Conservation (phyloP, 139 green algal species). For the Nannochloris sp. region DNA sequence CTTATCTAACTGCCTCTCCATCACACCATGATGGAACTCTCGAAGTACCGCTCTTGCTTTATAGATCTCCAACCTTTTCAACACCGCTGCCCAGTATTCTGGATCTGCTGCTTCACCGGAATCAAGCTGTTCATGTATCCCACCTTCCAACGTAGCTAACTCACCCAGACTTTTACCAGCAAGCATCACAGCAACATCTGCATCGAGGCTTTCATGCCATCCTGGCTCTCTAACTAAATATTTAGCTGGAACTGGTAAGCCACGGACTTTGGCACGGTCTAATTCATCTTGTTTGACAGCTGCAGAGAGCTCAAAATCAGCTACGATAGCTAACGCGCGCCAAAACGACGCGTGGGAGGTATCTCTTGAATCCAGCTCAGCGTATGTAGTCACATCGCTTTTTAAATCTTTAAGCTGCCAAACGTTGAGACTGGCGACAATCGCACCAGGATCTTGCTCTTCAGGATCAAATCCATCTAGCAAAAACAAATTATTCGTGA, state of each 20-base stretch:
- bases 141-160: constrained; percentile 31
- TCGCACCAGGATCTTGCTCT: constrained; percentile 6
- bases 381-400: constrained; percentile 6
- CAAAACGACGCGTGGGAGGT: constrained; percentile 53
- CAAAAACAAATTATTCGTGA: constrained; percentile 55
- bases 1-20: constrained; percentile 21
- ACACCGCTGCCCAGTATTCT: constrained; percentile 77
- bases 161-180: constrained; percentile 46
- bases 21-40: constrained; percentile 44
- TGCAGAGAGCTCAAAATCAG: constrained; percentile 25
- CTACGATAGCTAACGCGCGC: constrained; percentile 49
- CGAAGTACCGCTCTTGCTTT: constrained; percentile 51
- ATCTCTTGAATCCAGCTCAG: constrained; percentile 63
- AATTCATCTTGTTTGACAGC: constrained; percentile 32
- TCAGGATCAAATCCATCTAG: constrained; percentile 43
- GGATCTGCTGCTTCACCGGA: constrained; percentile 35
- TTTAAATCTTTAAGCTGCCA: constrained; percentile 12
- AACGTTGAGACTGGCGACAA: background rate
- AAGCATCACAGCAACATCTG: constrained; percentile 65
- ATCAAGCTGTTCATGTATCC: constrained; percentile 42
- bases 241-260: constrained; percentile 14
- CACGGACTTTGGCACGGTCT: constrained; percentile 26
- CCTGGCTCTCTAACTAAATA: constrained; percentile 21
- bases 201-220: constrained; percentile 54
- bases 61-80: constrained; percentile 42